Conservation (phyloP, 208 protist genomes). For the Naegleria fowleri region DNA sequence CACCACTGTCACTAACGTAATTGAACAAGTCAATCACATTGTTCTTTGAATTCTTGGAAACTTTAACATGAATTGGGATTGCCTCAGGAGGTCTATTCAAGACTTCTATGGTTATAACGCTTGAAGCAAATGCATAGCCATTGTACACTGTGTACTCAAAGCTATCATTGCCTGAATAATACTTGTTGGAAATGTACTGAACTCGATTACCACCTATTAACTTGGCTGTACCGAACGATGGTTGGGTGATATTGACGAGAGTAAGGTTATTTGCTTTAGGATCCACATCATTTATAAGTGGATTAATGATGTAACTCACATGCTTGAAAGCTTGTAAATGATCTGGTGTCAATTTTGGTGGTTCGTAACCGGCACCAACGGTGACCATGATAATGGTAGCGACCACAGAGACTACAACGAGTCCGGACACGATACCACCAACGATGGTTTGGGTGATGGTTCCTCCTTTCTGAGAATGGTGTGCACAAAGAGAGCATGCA, state of each 20-base stretch:
- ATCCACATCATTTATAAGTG: neutral
- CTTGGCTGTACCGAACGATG: neutral
- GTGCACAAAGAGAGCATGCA: too few species aligned
- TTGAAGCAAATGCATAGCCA: neutral
- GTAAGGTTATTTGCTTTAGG: neutral
- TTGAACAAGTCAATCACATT: neutral
- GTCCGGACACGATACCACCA: neutral
- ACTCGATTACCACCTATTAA: neutral
- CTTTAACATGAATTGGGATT: neutral
- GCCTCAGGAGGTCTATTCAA: neutral
- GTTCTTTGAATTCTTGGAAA: neutral
- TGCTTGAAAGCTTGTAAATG: neutral
- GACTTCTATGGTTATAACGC: neutral
- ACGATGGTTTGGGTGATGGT: neutral
- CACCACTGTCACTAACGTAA: neutral
- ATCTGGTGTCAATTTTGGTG: neutral
- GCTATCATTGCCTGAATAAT: neutral
- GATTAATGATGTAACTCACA: neutral
- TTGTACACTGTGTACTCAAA: neutral
- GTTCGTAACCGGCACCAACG: neutral
- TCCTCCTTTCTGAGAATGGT: neutral
- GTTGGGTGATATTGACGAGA: neutral
- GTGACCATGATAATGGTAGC: conserved; percentile 4
- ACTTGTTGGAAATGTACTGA: neutral
- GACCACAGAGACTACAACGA: neutral